Conservation (phyloP, 1,284 basidiomycete genomes). For the Ceratobasidium sp. region DNA sequence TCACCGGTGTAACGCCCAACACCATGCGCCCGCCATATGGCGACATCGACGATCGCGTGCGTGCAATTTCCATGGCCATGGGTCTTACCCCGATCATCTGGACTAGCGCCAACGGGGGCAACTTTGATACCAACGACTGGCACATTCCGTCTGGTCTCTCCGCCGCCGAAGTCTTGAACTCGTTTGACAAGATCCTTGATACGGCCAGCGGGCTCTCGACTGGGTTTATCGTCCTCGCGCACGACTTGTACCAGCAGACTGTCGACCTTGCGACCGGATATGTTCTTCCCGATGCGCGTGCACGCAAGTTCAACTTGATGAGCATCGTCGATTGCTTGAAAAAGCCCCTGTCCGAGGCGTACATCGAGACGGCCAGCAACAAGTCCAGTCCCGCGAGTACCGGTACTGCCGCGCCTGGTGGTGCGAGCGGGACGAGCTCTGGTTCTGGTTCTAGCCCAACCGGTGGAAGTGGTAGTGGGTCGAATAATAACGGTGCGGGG, state of each 20-base stretch:
- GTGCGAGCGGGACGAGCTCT: background rate
- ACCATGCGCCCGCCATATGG: slow-evolving; percentile 57
- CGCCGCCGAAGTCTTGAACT: slow-evolving; percentile 41
- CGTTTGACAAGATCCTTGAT: slow-evolving; percentile 47
- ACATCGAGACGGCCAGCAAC: slow-evolving; percentile 50
- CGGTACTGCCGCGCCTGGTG: slow-evolving; percentile 1
- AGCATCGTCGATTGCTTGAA: slow-evolving; percentile 49
- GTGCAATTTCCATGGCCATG: slow-evolving; percentile 61
- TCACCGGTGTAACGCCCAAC: slow-evolving; percentile 52
- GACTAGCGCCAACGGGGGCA: slow-evolving; percentile 53
- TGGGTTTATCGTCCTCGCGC: slow-evolving; percentile 51
- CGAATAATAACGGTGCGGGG: background rate
- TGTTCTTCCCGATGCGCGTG: slow-evolving; percentile 49
- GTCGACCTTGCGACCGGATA: slow-evolving; percentile 52
- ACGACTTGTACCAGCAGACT: slow-evolving; percentile 50
- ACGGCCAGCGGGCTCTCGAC: slow-evolving; percentile 44
- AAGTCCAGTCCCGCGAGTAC: slow-evolving; percentile 42
- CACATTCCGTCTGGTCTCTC: slow-evolving; percentile 48
- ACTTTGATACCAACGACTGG: slow-evolving; percentile 51
- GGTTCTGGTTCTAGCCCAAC: background rate
- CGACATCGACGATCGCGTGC: slow-evolving; percentile 63
- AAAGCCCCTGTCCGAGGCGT: slow-evolving; percentile 48
- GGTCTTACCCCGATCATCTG: slow-evolving; percentile 58
- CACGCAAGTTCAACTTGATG: slow-evolving; percentile 46
- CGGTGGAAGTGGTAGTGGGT: background rate